These are phyloP conservation scores for Chalaropsis ovoidea DNA, from an alignment of 2,329 filamentous ascomycete genomes.

Conservation along the genomic window DNA sequence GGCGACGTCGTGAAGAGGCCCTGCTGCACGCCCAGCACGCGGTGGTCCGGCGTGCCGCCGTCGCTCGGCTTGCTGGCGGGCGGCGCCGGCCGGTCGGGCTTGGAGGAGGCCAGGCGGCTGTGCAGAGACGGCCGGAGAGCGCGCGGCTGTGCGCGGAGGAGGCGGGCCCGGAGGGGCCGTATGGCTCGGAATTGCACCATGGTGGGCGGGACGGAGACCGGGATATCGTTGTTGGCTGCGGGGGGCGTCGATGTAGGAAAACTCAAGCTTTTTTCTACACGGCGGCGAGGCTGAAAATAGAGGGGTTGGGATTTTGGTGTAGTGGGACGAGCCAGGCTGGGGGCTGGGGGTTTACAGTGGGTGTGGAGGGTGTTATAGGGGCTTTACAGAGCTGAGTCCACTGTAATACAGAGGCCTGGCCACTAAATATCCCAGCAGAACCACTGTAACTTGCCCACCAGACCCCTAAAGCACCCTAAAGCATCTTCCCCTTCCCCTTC, in stretches of 20 bases:
- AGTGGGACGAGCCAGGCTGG: background rate
- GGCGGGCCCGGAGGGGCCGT: constrained; percentile 7
- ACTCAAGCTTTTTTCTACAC: background rate
- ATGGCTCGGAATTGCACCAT: constrained; percentile 20
- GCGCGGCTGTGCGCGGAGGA: background rate
- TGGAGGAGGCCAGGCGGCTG: background rate
- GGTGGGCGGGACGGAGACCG: constrained; percentile 7
- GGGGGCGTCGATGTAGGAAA: background rate
- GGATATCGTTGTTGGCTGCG: background rate
- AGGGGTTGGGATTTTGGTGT: background rate
- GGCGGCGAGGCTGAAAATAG: background rate
- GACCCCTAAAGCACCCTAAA: background rate
- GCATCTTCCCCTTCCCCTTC: background rate
- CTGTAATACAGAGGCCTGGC: background rate
- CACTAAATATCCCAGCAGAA: background rate
- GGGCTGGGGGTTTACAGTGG: background rate
- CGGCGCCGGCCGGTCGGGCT: background rate
- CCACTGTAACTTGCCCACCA: background rate
- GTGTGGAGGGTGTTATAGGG: background rate
- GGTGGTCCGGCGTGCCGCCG: constrained; percentile 42
- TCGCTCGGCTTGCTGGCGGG: background rate
- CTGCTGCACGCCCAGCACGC: constrained; percentile 53
- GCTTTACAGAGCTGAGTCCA: background rate
- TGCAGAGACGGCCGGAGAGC: background rate
- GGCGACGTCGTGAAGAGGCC: constrained; percentile 68